Evolutionary conservation across 805 yeast species (phyloP).

Genomic region (Metschnikowia baotianmanensis): DNA sequence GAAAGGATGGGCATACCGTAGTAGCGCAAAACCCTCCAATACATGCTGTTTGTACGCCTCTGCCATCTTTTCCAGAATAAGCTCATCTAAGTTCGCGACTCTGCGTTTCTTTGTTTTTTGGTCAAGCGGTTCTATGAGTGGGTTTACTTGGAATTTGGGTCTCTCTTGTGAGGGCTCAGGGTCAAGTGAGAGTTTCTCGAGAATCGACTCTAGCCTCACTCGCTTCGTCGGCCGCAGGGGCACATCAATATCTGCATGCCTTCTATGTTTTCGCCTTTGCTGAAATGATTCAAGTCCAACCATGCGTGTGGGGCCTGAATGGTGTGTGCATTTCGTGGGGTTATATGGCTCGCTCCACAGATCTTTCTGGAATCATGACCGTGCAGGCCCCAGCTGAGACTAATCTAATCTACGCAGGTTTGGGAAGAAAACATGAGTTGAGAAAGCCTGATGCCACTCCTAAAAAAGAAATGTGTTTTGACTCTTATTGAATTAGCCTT

Average conservation of each 20-base stretch:
- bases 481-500: too few species aligned
- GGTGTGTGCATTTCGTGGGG: background rate
- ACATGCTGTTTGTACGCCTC: constrained; percentile 23
- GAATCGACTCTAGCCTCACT: constrained; percentile 30
- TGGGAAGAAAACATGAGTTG: too few species aligned
- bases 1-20: constrained; percentile 27
- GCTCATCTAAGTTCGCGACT: constrained; percentile 16
- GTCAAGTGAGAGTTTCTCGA: constrained; percentile 23
- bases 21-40: constrained; percentile 20
- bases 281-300: background rate
- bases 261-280: constrained; percentile 6
- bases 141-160: constrained; percentile 10
- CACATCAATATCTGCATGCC: constrained; percentile 3
- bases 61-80: constrained; percentile 24
- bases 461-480: too few species aligned
- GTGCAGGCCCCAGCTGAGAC: constrained; percentile 6
- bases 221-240: constrained; percentile 22
- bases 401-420: constrained; percentile 4
- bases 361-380: constrained; percentile 10
- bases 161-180: constrained; percentile 1
- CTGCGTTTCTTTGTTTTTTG: constrained; percentile 4
- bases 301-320: background rate
- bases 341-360: constrained; percentile 4
- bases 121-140: constrained; percentile 11
- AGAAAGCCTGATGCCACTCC: too few species aligned